Conservation (phyloP, 176 grass and related monocot species). For the Musa troglodytarum region DNA sequence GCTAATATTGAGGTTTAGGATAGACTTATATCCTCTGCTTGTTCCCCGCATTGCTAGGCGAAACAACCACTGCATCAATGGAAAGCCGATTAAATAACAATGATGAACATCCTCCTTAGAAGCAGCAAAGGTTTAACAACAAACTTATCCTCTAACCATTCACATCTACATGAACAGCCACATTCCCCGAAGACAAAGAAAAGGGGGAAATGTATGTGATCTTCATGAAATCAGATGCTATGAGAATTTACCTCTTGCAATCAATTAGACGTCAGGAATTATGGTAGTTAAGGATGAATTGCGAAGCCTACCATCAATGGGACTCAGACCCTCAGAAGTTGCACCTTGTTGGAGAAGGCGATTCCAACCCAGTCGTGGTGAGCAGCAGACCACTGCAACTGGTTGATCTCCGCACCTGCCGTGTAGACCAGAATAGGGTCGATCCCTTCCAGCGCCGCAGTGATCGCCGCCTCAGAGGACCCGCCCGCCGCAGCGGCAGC, state of each 20-base stretch:
- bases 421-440: conserved; percentile 65
- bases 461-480: conserved; percentile 11
- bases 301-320: conserved; percentile 10
- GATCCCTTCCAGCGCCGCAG: conserved; percentile 46
- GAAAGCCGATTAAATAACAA: no score
- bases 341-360: conserved; percentile 83
- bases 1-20: no score
- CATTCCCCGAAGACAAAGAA: no score
- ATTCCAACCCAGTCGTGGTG: conserved; percentile 87
- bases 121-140: no score
- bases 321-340: conserved; percentile 66
- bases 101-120: no score
- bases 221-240: no score
- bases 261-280: not conserved
- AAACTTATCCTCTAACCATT: no score
- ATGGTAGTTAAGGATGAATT: not conserved
- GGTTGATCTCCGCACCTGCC: conserved; percentile 67
- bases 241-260: not conserved
- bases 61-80: no score
- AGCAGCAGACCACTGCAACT: conserved; percentile 65
- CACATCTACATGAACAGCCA: no score
- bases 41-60: no score
- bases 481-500: conserved; percentile 14
- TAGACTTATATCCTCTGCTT: no score
- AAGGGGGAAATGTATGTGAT: no score